Evolutionary conservation across 208 protist species (phyloP).

Genomic region (Leishmania guyanensis): DNA sequence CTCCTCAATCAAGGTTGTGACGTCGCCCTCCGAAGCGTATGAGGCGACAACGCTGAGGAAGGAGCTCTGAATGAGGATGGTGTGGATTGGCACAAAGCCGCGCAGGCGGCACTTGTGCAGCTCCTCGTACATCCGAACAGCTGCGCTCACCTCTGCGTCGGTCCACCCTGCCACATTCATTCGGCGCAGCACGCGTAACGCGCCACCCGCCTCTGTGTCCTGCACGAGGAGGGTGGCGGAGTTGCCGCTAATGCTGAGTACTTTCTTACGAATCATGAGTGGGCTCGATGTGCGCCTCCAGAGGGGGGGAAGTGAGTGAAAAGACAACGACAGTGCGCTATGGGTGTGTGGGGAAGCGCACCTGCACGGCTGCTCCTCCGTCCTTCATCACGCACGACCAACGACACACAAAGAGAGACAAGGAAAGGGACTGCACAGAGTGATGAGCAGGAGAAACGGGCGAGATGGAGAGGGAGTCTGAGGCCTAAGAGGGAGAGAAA

Average conservation of each 20-base stretch:
- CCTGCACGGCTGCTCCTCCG: not conserved
- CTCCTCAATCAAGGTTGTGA: conserved; percentile 68
- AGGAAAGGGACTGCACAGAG: not conserved
- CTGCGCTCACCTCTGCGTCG: conserved; percentile 33
- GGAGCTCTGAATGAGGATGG: conserved; percentile 53
- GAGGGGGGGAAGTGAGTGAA: not conserved
- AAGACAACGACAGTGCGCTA: not conserved
- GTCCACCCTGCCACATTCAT: conserved; percentile 63
- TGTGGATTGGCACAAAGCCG: conserved; percentile 58
- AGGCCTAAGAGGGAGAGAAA: not conserved
- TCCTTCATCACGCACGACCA: not conserved
- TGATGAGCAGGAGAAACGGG: not conserved
- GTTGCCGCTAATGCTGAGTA: conserved; percentile 64
- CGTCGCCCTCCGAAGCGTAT: conserved; percentile 58
- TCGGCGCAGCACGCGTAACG: conserved; percentile 67
- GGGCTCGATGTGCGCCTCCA: not conserved
- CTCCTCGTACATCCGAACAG: conserved; percentile 44
- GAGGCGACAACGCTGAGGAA: conserved; percentile 75
- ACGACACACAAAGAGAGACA: not conserved
- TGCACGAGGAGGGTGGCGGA: conserved; percentile 84
- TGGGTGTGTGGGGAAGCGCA: not conserved
- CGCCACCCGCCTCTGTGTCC: conserved; percentile 59
- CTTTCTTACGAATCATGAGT: conserved; percentile 84
- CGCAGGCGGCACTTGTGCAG: conserved; percentile 36
- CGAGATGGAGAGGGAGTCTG: not conserved